phyloP scores from a whole-genome alignment of 2,329 filamentous ascomycete genomes.

The Monosporascus cannonballus region DNA sequence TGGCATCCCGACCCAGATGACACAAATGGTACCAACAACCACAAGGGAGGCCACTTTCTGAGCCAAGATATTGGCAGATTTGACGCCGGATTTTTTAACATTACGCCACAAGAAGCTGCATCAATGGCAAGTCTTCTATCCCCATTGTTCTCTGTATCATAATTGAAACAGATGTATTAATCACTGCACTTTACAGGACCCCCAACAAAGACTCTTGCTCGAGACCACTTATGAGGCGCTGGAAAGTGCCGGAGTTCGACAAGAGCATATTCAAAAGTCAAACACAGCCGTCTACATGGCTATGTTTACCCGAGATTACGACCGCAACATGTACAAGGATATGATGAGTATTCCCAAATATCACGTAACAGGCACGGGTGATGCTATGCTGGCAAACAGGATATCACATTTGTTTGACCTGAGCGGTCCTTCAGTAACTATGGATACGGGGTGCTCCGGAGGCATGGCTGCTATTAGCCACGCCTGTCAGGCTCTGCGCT shows the following conservation, averaged over 20 bases:
- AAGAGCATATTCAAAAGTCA: slow-evolving; percentile 6
- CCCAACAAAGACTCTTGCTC: slow-evolving; percentile 31
- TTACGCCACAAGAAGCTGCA: slow-evolving; percentile 28
- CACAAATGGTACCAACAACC: slow-evolving; percentile 17
- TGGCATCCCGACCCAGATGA: slow-evolving; percentile 10
- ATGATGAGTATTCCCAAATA: slow-evolving; percentile 15
- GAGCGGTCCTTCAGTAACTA: slow-evolving; percentile 6
- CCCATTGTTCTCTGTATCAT: too few relatives aligned
- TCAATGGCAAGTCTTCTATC: slow-evolving; percentile 14
- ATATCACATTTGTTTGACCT: slow-evolving; percentile 10
- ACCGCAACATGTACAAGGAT: slow-evolving; percentile 11
- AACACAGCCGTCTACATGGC: slow-evolving; percentile 19
- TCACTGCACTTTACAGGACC: slow-evolving; percentile 18
- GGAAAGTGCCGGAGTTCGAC: slow-evolving; percentile 16
- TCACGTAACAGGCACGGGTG: slow-evolving; percentile 16
- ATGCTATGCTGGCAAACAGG: slow-evolving; percentile 22
- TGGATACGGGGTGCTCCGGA: slow-evolving; percentile 6
- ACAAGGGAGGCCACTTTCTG: slow-evolving; percentile 17
- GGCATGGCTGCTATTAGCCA: slow-evolving; percentile 5
- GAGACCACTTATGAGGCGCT: slow-evolving; percentile 36
- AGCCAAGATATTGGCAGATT: slow-evolving; percentile 21
- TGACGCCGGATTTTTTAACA: slow-evolving; percentile 36
- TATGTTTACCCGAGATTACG: slow-evolving; percentile 18
- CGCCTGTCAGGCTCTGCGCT: slow-evolving; percentile 3
- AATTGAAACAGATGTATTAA: too few relatives aligned